phyloP scores from a whole-genome alignment of 768 basidiomycete species.

The Neoboletus brunneissimus region DNA sequence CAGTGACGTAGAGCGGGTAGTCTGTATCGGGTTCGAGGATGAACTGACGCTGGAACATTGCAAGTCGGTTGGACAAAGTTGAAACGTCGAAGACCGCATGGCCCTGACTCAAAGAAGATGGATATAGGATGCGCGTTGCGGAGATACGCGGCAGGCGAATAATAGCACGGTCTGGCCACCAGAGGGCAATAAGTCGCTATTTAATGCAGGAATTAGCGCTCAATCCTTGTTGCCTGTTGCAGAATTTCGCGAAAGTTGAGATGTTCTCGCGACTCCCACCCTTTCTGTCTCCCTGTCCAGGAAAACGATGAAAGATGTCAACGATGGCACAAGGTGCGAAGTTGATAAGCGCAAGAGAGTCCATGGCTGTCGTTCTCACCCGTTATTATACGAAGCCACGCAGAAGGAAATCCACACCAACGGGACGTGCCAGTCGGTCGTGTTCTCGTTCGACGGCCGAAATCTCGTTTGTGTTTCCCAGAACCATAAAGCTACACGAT shows the following conservation, averaged over 20 bases:
- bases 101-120: background rate
- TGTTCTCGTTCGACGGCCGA: background rate
- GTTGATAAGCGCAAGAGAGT: too few relatives aligned
- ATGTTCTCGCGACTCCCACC: too few relatives aligned
- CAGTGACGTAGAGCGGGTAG: slow-evolving; percentile 51
- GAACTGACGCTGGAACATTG: slow-evolving; percentile 27
- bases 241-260: background rate
- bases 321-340: too few relatives aligned
- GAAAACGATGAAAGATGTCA: background rate
- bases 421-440: background rate
- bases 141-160: background rate
- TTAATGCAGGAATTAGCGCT: background rate
- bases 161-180: background rate
- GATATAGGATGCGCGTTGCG: background rate
- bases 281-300: background rate
- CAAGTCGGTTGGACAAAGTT: background rate
- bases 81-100: background rate
- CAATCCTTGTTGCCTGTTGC: background rate
- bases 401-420: background rate
- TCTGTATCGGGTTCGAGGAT: slow-evolving; percentile 38
- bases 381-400: background rate
- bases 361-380: background rate
- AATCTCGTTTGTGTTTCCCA: background rate
- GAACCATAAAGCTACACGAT: background rate
- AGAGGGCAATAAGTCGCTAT: background rate